These are phyloP conservation scores for Metarhizium album DNA, from an alignment of 2,329 filamentous ascomycete genomes.

Conservation along the genomic window DNA sequence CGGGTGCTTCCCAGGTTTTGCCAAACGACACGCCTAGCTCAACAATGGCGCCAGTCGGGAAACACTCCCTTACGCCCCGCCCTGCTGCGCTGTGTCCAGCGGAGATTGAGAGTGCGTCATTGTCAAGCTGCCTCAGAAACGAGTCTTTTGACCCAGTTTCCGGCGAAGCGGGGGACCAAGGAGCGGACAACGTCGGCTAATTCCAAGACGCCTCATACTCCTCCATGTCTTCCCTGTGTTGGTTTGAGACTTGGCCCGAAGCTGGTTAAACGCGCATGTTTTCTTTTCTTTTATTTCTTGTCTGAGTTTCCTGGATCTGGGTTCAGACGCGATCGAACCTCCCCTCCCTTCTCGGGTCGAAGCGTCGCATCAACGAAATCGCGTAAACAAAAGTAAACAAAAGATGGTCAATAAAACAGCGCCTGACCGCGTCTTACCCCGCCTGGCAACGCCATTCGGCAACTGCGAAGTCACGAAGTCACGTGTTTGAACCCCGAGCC, in stretches of 20 bases:
- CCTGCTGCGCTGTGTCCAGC: neutral
- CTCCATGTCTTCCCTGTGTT: conserved; percentile 9
- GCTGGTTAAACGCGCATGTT: too few relatives aligned
- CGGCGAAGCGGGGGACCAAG: conserved; percentile 9
- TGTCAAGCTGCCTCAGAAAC: neutral
- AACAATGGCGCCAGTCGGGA: neutral
- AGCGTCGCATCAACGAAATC: neutral
- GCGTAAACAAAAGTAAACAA: conserved; percentile 14
- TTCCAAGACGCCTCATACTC: conserved; percentile 12
- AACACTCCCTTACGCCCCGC: neutral
- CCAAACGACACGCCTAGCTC: neutral
- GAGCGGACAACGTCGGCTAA: neutral
- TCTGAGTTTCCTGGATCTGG: neutral
- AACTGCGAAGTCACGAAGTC: conserved; percentile 12
- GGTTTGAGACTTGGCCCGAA: conserved; percentile 16
- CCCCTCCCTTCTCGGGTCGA: too few relatives aligned
- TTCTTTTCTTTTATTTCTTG: neutral
- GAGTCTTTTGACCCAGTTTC: conserved; percentile 10
- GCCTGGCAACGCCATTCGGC: conserved; percentile 8
- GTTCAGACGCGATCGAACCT: neutral
- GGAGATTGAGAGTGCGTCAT: neutral
- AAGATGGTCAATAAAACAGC: neutral
- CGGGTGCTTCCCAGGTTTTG: neutral
- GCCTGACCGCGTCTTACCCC: conserved; percentile 9
- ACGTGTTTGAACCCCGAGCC: conserved; percentile 5